These are phyloP conservation scores for Russula sp. DNA, from an alignment of 768 basidiomycete genomes.

Conservation along the genomic window DNA sequence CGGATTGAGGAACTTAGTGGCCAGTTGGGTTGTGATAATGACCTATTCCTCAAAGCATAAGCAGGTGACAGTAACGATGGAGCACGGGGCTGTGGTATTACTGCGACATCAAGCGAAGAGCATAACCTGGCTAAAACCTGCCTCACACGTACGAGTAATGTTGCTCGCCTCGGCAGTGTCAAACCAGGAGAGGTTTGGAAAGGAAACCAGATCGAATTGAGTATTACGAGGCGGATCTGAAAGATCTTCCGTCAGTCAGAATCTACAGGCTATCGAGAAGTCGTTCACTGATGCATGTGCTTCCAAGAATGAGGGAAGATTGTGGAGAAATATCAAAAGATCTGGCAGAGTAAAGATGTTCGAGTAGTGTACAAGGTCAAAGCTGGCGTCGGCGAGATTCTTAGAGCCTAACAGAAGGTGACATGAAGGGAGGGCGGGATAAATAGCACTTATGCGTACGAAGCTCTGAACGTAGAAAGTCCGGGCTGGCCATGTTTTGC, in stretches of 20 bases:
- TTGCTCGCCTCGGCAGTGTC: conserved; percentile 32
- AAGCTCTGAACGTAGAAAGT: conserved; percentile 27
- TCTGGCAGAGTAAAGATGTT: conserved; percentile 43
- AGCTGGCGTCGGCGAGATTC: conserved; percentile 19
- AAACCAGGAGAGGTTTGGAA: conserved; percentile 47
- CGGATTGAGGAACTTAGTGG: conserved; percentile 56
- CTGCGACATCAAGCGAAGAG: conserved; percentile 29
- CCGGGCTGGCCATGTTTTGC: conserved; percentile 41
- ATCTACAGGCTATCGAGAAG: neutral
- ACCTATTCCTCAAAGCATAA: conserved; percentile 29
- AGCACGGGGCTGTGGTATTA: neutral
- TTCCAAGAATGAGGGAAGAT: conserved; percentile 41
- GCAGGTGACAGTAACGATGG: neutral
- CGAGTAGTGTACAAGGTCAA: conserved; percentile 34
- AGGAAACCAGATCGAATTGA: conserved; percentile 61
- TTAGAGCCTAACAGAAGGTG: conserved; percentile 19
- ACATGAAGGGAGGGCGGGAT: neutral
- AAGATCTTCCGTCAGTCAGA: neutral
- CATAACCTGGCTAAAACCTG: conserved; percentile 45
- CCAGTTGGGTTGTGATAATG: conserved; percentile 59
- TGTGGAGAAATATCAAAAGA: conserved; percentile 51
- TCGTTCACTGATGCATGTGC: conserved; percentile 38
- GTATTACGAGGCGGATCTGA: conserved; percentile 52
- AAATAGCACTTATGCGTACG: conserved; percentile 7
- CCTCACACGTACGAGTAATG: conserved; percentile 45